Conservation (phyloP, 2,329 filamentous ascomycete genomes). For the Claviceps monticola region DNA sequence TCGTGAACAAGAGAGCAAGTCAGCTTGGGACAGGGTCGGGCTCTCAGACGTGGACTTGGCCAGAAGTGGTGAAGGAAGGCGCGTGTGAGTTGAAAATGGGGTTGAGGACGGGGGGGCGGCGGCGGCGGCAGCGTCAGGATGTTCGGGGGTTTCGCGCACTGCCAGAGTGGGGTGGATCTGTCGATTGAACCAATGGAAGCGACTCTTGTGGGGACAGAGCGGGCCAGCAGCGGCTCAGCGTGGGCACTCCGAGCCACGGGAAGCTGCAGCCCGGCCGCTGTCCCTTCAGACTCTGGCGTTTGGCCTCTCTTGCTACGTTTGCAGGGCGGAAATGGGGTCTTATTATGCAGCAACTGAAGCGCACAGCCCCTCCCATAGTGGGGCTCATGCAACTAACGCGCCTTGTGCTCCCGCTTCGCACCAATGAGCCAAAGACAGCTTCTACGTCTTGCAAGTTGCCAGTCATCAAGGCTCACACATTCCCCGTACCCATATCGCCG, state of each 20-base stretch:
- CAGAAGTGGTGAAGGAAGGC: not conserved
- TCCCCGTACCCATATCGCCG: not conserved
- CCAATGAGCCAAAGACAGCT: not conserved
- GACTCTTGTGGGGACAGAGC: too few relatives aligned
- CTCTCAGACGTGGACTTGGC: not conserved
- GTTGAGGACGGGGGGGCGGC: not conserved
- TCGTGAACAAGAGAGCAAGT: too few relatives aligned
- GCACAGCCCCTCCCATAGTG: not conserved
- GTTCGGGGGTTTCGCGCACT: not conserved
- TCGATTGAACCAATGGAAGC: too few relatives aligned
- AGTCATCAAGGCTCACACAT: not conserved
- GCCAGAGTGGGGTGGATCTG: too few relatives aligned
- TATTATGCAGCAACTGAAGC: not conserved
- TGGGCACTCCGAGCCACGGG: slow-evolving; percentile 1
- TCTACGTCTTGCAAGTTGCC: not conserved
- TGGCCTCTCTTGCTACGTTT: slow-evolving; percentile 7
- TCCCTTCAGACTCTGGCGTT: not conserved
- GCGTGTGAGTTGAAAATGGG: slow-evolving; percentile 1
- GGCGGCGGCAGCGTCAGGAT: not conserved
- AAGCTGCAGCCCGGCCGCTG: slow-evolving; percentile 1
- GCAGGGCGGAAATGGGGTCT: slow-evolving; percentile 2
- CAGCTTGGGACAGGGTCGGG: too few relatives aligned
- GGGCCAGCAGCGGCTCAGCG: too few relatives aligned
- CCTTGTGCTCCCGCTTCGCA: not conserved
- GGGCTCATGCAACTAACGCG: slow-evolving; percentile 1